Evolutionary conservation across 1,139 yeast species (phyloP).

Genomic region (Yamadazyma epiphylla): DNA sequence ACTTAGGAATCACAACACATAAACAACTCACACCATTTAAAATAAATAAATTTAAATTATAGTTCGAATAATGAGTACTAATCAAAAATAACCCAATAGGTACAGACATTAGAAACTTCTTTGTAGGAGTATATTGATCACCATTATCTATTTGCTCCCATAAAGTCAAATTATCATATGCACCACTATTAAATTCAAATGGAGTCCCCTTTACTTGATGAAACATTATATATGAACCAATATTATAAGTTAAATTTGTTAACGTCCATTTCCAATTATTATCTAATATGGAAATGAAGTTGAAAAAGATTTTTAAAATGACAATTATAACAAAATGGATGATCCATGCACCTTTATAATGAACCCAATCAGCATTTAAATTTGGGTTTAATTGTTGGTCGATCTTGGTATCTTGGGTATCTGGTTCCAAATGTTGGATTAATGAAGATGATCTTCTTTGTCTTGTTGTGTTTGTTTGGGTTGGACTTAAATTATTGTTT

Average conservation of each 20-base stretch:
- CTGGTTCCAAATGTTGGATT: constrained; percentile 89
- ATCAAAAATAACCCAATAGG: constrained; percentile 84
- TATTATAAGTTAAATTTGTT: constrained; percentile 83
- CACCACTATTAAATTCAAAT: constrained; percentile 94
- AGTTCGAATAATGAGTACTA: constrained; percentile 87
- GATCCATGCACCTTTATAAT: constrained; percentile 93
- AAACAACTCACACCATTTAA: constrained; percentile 78
- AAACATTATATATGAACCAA: constrained; percentile 93
- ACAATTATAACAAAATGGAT: constrained; percentile 82
- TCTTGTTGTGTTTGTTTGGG: constrained; percentile 22
- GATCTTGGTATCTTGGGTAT: constrained; percentile 84
- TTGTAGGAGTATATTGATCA: constrained; percentile 94
- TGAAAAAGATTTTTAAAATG: constrained; percentile 70
- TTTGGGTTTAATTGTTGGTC: constrained; percentile 90
- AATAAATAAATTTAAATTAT: constrained; percentile 74
- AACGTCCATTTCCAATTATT: constrained; percentile 92
- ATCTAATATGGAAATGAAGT: constrained; percentile 64
- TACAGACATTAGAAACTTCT: constrained; percentile 85
- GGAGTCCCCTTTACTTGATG: constrained; percentile 97
- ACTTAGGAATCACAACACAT: constrained; percentile 82
- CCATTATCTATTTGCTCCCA: constrained; percentile 99
- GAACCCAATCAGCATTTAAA: constrained; percentile 94
- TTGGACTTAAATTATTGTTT: constrained; percentile 10
- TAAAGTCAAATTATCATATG: constrained; percentile 93
- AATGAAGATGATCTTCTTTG: constrained; percentile 47